Evolutionary conservation across 2,329 filamentous ascomycete genomes (phyloP).

Genomic region (Dactylonectria macrodidyma): DNA sequence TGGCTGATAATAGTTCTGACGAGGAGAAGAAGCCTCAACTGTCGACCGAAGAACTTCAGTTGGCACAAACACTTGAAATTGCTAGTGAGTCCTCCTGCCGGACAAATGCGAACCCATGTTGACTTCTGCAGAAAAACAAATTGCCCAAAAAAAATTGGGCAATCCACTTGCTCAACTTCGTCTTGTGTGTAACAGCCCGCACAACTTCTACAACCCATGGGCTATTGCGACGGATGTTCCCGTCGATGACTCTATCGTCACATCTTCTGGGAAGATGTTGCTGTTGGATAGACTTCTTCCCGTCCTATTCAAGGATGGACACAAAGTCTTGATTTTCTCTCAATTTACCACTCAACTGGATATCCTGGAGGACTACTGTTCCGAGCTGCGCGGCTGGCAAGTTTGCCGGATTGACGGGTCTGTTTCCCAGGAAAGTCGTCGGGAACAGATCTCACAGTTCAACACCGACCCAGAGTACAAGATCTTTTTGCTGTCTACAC

Average conservation of each 20-base stretch:
- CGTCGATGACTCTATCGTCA: constrained; percentile 86
- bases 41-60: constrained; percentile 73
- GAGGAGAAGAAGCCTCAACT: constrained; percentile 47
- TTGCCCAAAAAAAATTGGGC: constrained; percentile 91
- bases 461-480: constrained; percentile 76
- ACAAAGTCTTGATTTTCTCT: constrained; percentile 96
- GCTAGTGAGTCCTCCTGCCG: constrained; percentile 72
- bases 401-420: constrained; percentile 93
- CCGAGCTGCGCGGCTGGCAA: constrained; percentile 82
- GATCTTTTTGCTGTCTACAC: constrained; percentile 89
- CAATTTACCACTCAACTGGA: constrained; percentile 97
- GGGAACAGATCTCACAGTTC: constrained; percentile 80
- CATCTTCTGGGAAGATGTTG: constrained; percentile 94
- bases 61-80: constrained; percentile 78
- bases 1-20: constrained; percentile 60
- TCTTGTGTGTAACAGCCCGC: constrained; percentile 91
- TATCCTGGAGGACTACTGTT: constrained; percentile 88
- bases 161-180: constrained; percentile 95
- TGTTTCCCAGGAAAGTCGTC: constrained; percentile 81
- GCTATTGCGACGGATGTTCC: constrained; percentile 69
- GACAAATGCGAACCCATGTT: constrained; percentile 40
- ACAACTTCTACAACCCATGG: constrained; percentile 98
- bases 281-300: constrained; percentile 90
- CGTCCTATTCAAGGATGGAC: constrained; percentile 78
- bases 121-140: constrained; percentile 76